Percentiles rank a stretch among this genome's conserved stretches.
Conservation (phyloP, 768 basidiomycete species). For the Leccinum arenicola region DNA sequence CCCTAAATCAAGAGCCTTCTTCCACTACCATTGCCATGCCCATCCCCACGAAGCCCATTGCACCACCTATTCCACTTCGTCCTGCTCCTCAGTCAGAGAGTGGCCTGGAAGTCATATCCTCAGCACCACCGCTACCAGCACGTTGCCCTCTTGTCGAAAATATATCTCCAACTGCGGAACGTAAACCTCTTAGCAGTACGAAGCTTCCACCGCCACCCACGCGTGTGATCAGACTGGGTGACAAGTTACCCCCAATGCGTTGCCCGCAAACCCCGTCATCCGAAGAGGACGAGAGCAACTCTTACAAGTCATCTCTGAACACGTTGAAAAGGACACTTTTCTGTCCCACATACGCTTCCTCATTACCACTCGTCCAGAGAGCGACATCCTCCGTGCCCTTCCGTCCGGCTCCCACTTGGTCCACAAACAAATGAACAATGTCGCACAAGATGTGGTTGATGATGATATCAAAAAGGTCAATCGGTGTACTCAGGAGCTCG, state of each 20-base stretch:
- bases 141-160: slow-evolving; percentile 30
- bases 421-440: too few relatives aligned
- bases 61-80: slow-evolving; percentile 44
- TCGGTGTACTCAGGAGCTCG: too few relatives aligned
- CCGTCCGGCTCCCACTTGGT: too few relatives aligned
- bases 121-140: slow-evolving; percentile 35
- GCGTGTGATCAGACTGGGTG: slow-evolving; percentile 65
- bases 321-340: too few relatives aligned
- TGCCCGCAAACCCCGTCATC: slow-evolving; percentile 41
- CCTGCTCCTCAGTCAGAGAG: slow-evolving; percentile 14
- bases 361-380: too few relatives aligned
- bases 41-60: slow-evolving; percentile 19
- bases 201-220: slow-evolving; percentile 72
- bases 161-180: slow-evolving; percentile 21
- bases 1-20: background rate
- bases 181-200: slow-evolving; percentile 26
- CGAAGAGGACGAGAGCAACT: slow-evolving; percentile 40
- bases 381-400: too few relatives aligned
- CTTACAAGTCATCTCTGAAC: too few relatives aligned
- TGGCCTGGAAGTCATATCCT: background rate
- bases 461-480: too few relatives aligned
- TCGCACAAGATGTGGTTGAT: too few relatives aligned
- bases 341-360: too few relatives aligned
- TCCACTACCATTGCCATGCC: background rate
- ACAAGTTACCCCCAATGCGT: slow-evolving; percentile 65